Conservation (phyloP, 108 stramenopile genomes). For the Pelagomonas calceolata region DNA sequence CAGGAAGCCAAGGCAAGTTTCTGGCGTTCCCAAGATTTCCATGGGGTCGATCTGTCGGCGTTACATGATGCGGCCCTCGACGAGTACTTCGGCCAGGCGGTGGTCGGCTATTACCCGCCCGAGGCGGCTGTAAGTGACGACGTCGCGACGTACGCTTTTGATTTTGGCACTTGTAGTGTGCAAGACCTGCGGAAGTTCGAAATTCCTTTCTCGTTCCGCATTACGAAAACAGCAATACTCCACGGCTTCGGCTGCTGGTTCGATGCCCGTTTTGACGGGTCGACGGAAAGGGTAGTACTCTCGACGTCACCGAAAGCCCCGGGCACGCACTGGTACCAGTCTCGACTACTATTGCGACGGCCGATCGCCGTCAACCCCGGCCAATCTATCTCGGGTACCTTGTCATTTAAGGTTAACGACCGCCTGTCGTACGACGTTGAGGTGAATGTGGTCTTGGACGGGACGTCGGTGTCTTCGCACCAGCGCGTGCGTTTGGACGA, state of each 20-base stretch:
- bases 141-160: constrained; percentile 17
- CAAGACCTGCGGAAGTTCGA: constrained; percentile 24
- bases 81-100: constrained; percentile 48
- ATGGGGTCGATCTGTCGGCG: constrained; percentile 37
- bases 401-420: constrained; percentile 43
- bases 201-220: constrained; percentile 20
- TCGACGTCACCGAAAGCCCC: constrained; percentile 31
- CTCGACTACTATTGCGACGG: constrained; percentile 36
- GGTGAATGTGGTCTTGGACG: constrained; percentile 21
- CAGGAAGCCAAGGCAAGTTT: constrained; percentile 33
- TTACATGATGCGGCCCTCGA: constrained; percentile 22
- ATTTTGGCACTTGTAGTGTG: constrained; percentile 25
- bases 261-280: constrained; percentile 44
- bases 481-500: not conserved
- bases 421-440: constrained; percentile 44
- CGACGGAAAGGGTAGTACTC: constrained; percentile 16
- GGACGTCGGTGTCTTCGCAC: constrained; percentile 13
- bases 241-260: constrained; percentile 57
- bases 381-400: constrained; percentile 32
- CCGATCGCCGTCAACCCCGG: constrained; percentile 46
- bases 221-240: constrained; percentile 34
- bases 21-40: constrained; percentile 42
- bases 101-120: constrained; percentile 45
- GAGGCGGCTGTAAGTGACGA: constrained; percentile 19
- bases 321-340: constrained; percentile 51